Evolutionary conservation across 768 basidiomycete genomes (phyloP).

Genomic region (Epithele typhae): DNA sequence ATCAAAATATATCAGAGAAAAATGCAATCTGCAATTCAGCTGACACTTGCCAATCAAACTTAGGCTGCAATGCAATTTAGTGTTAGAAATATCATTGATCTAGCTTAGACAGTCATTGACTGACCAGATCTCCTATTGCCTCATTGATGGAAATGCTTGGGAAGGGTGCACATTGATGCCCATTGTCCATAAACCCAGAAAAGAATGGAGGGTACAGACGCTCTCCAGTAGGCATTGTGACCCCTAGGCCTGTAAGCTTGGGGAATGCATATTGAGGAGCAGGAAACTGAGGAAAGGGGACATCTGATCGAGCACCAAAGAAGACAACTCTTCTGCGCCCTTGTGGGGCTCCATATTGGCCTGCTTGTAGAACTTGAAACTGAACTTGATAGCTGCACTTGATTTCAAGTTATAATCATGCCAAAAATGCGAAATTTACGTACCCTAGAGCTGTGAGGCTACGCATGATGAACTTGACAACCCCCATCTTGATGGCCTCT

Average conservation of each 20-base stretch:
- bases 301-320: constrained; percentile 55
- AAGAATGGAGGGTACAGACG: constrained; percentile 40
- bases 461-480: constrained; percentile 64
- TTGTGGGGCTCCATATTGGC: constrained; percentile 71
- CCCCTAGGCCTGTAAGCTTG: constrained; percentile 24
- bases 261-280: constrained; percentile 55
- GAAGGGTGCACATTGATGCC: constrained; percentile 47
- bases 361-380: constrained; percentile 63
- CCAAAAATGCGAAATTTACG: constrained; percentile 16
- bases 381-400: constrained; percentile 57
- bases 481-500: constrained; percentile 41
- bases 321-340: constrained; percentile 64
- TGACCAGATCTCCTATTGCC: constrained; percentile 66
- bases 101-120: constrained; percentile 20
- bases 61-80: too few relatives aligned
- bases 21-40: constrained; percentile 72
- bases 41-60: constrained; percentile 19
- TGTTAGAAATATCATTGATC: too few relatives aligned
- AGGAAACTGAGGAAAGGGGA: constrained; percentile 58
- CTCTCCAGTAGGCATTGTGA: constrained; percentile 42
- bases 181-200: background rate
- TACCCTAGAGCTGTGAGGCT: constrained; percentile 62
- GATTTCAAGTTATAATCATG: constrained; percentile 9
- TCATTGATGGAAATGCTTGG: constrained; percentile 54
- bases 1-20: constrained; percentile 9